Evolutionary conservation across 1,284 basidiomycete species (phyloP), one percentile per base, ranked within the genome.

Genomic region (Ustilago sp.): DNA sequence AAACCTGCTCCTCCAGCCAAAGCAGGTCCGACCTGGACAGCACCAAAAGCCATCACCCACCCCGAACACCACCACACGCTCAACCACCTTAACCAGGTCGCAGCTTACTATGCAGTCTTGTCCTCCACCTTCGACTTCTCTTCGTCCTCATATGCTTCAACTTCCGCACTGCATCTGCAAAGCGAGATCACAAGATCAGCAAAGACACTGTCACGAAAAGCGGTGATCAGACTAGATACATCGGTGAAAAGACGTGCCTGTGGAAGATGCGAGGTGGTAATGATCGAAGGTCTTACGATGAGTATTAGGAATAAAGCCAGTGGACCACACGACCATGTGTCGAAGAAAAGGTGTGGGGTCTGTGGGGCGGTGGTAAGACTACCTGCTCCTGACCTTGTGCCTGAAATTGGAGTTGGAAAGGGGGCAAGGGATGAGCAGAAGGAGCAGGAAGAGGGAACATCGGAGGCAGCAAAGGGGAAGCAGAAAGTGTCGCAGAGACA

Each of bases 31-130:
- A 39, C 59, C 4, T 76, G 64, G 74, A 52, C 47, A 17, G 50
- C 63, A 38, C 74, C 68, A 3, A 71, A 68, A 53, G n/a, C 68
- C 11, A 64, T 76, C 52, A 62, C 59, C 1, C 60, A 76, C 48
- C 74, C 74, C 0, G 74, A 76, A 39, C 74, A 76, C 38, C 74
- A 76, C 19, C 74, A 76, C 31, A 76, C 74, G 13, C 65, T 76
- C 45, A 76, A 71, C 41, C 74, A 76, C 47, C 63, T 76, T 32
- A 23, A 63, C 15, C 74, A 76, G 35, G 74, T 76, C 0, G 68
- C 74, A 6, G 55, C 68, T 1, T 76, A 64, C 56, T 76, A 76
- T 59, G 53, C 68, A 0, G 50, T 63, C 7, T 34, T 76, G 1
- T 36, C 63, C 2, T 59, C 69, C 6, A 45, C 48, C 15, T 31